These are phyloP conservation scores for Geotrichum ghanense DNA, from an alignment of 805 yeast species.

Conservation along the genomic window DNA sequence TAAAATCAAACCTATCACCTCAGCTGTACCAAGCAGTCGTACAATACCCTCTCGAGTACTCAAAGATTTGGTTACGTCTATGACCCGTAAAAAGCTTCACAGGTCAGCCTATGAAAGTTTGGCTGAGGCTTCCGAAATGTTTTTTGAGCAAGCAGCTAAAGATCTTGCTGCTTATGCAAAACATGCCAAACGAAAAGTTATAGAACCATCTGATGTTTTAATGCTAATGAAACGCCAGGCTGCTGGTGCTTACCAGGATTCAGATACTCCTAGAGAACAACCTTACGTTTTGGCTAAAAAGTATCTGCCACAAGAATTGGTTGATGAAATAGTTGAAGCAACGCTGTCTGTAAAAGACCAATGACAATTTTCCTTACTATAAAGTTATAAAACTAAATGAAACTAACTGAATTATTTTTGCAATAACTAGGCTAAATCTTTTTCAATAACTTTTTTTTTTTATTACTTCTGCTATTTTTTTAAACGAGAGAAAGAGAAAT, in stretches of 20 bases:
- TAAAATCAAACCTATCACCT: too few species aligned
- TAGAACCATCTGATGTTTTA: conserved; percentile 21
- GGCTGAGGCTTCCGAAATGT: conserved; percentile 19
- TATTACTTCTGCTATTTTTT: too few species aligned
- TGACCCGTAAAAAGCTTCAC: conserved; percentile 6
- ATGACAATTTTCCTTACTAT: too few species aligned
- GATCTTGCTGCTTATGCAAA: conserved; percentile 25
- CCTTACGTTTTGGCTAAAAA: conserved; percentile 19
- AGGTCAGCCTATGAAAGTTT: conserved; percentile 18
- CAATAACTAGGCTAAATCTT: too few species aligned
- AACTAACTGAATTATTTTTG: too few species aligned
- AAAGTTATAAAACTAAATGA: too few species aligned
- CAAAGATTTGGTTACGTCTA: conserved; percentile 10
- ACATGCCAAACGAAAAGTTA: conserved; percentile 22
- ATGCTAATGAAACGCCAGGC: conserved; percentile 25
- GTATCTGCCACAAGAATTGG: conserved; percentile 16
- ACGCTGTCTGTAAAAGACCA: not conserved
- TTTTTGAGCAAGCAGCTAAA: conserved; percentile 19
- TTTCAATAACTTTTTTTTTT: too few species aligned
- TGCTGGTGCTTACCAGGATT: conserved; percentile 12
- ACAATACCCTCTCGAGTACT: conserved; percentile 3
- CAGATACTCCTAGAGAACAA: conserved; percentile 16
- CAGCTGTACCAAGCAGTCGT: too few species aligned
- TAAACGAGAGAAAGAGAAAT: too few species aligned
- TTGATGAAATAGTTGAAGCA: conserved; percentile 1